phyloP scores from a whole-genome alignment of 2,329 filamentous ascomycete genomes.

The Botrytis medusae region DNA sequence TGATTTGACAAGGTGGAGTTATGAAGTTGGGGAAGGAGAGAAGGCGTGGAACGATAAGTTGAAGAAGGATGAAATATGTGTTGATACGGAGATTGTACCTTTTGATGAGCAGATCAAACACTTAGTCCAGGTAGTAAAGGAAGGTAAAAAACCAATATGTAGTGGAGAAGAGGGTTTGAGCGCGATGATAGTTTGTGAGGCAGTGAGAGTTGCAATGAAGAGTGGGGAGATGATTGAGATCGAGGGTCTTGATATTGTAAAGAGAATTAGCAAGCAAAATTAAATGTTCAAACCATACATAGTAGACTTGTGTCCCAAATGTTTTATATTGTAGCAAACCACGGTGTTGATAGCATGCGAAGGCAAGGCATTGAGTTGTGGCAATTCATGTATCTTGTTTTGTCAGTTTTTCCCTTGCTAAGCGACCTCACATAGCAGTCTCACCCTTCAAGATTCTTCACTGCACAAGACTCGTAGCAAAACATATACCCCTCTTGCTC shows the following conservation, averaged over 20 bases:
- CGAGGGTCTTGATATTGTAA: constrained; percentile 22
- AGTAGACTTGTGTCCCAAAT: background rate
- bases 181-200: constrained; percentile 49
- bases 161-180: background rate
- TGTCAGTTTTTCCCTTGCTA: background rate
- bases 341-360: background rate
- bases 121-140: background rate
- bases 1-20: background rate
- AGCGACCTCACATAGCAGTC: background rate
- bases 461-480: background rate
- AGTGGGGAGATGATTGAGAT: constrained; percentile 35
- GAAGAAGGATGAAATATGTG: background rate
- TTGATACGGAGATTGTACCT: background rate
- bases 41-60: background rate
- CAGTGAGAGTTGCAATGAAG: constrained; percentile 48
- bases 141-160: background rate
- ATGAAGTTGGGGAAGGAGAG: background rate
- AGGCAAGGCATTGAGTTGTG: background rate
- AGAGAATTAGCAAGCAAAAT: background rate
- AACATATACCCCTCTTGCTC: background rate
- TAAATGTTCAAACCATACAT: background rate
- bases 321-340: background rate
- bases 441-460: background rate
- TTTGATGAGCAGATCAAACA: background rate
- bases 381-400: background rate